These are phyloP conservation scores for Brassica napus DNA, from an alignment of 345 rosid species.

Conservation along the genomic window Da-Ae NC_063451.1:29368001-29368500, in stretches of 20 bases:
- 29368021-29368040: slow-evolving; percentile 62
- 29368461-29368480: slow-evolving; percentile 77
- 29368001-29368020: slow-evolving; percentile 71
- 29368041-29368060: slow-evolving; percentile 37
- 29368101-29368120: slow-evolving; percentile 83
- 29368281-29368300: slow-evolving; percentile 82
- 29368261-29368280: slow-evolving; percentile 93
- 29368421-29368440: slow-evolving; percentile 54
- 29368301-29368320: slow-evolving; percentile 85
- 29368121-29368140: slow-evolving; percentile 92
- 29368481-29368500: slow-evolving; percentile 8
- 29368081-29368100: slow-evolving; percentile 83
- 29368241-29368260: slow-evolving; percentile 68
- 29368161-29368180: slow-evolving; percentile 87
- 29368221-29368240: slow-evolving; percentile 61
- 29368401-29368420: slow-evolving; percentile 47
- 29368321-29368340: slow-evolving; percentile 97
- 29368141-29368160: slow-evolving; percentile 96
- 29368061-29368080: slow-evolving; percentile 66
- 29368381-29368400: slow-evolving; percentile 48
- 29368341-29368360: slow-evolving; percentile 76
- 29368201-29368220: slow-evolving; percentile 65
- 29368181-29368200: slow-evolving; percentile 84
- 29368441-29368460: slow-evolving; percentile 70
- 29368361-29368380: slow-evolving; percentile 60